Evolutionary conservation across 441 rosid genomes (phyloP).

Genomic region (Euphorbia celastroides): DNA sequence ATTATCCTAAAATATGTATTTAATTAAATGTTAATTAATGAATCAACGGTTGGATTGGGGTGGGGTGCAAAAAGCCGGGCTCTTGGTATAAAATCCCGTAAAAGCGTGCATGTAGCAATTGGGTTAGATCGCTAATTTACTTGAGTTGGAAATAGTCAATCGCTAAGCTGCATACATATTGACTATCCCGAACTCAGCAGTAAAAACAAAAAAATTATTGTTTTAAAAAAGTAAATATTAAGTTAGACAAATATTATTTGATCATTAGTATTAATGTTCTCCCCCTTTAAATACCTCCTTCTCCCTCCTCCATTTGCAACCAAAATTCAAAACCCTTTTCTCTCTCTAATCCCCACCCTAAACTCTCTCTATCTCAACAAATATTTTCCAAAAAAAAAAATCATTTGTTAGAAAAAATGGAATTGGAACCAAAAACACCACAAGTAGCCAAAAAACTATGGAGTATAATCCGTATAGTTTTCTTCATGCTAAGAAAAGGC

Average conservation of each 20-base stretch:
- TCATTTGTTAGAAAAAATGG: conserved; percentile 26
- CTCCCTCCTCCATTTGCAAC: conserved; percentile 5
- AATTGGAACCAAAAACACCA: conserved; percentile 34
- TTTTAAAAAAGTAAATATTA: too few relatives aligned
- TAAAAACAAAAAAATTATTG: too few relatives aligned
- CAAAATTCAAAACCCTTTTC: not conserved
- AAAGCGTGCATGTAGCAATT: too few relatives aligned
- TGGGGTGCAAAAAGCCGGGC: too few relatives aligned
- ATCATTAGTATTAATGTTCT: conserved; percentile 22
- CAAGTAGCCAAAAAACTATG: conserved; percentile 52
- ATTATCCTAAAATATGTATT: too few relatives aligned
- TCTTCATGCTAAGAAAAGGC: conserved; percentile 59
- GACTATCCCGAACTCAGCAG: too few relatives aligned
- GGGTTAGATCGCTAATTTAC: too few relatives aligned
- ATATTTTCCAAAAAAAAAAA: not conserved
- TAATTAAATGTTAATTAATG: too few relatives aligned
- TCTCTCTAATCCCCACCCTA: conserved; percentile 11
- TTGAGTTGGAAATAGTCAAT: too few relatives aligned
- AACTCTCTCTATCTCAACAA: not conserved
- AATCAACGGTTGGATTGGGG: too few relatives aligned
- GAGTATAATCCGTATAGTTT: conserved; percentile 39
- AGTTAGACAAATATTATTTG: not conserved
- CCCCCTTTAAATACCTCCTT: conserved; percentile 35
- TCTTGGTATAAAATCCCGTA: too few relatives aligned
- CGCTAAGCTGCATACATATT: too few relatives aligned